These are phyloP conservation scores for Halophytophthora polymorphica DNA, from an alignment of 352 stramenopile genomes.

Conservation along the genomic window DNA sequence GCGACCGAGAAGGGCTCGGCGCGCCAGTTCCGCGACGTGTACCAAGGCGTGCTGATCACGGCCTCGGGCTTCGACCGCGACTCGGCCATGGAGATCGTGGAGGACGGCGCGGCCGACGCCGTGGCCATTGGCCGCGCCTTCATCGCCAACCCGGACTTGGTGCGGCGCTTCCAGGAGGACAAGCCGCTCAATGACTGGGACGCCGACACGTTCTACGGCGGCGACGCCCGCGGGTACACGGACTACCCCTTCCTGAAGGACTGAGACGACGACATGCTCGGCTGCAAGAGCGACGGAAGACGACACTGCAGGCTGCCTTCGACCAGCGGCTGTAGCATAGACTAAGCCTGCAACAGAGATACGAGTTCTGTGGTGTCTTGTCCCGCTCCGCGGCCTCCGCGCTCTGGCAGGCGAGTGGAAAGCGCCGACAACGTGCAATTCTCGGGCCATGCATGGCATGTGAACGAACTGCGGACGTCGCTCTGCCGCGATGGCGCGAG, in stretches of 20 bases:
- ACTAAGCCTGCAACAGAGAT: no score
- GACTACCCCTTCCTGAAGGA: constrained; percentile 45
- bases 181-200: constrained; percentile 43
- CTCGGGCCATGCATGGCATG: no score
- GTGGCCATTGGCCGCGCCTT: constrained; percentile 69
- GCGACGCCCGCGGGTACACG: constrained; percentile 45
- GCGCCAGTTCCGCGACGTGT: constrained; percentile 50
- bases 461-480: no score
- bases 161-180: constrained; percentile 47
- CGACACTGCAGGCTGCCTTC: background rate
- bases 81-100: constrained; percentile 47
- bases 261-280: constrained; percentile 6
- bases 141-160: constrained; percentile 76
- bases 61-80: constrained; percentile 53
- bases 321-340: background rate
- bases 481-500: no score
- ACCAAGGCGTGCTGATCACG: constrained; percentile 59
- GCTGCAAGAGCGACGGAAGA: constrained; percentile 8
- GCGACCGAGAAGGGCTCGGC: constrained; percentile 40
- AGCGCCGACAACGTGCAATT: no score
- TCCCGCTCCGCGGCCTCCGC: no score
- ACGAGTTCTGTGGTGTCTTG: no score
- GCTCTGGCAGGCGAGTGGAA: no score
- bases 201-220: constrained; percentile 42
- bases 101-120: constrained; percentile 45